Evolutionary conservation across 805 yeast genomes (phyloP).

Genomic region (Metschnikowia bowlesiae): DNA sequence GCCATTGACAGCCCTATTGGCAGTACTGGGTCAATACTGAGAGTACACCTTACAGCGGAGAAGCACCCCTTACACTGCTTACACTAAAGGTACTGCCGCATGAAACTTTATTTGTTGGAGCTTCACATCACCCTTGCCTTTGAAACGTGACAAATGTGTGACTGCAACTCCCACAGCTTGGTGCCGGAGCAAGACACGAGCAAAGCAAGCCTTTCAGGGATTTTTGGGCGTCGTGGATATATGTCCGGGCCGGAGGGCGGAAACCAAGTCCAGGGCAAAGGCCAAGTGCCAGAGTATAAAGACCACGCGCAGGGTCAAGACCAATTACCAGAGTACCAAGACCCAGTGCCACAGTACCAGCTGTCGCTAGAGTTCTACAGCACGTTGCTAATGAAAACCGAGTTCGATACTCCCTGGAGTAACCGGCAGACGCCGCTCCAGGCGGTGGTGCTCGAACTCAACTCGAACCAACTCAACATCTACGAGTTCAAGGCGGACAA

Average conservation of each 20-base stretch:
- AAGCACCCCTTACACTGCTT: too few relatives aligned
- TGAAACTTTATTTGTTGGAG: too few relatives aligned
- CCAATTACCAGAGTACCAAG: slow-evolving; percentile 14
- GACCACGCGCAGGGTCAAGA: not conserved
- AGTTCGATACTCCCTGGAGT: slow-evolving; percentile 36
- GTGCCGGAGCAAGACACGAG: not conserved
- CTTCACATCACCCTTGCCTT: not conserved
- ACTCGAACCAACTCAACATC: slow-evolving; percentile 36
- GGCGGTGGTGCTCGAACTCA: slow-evolving; percentile 37
- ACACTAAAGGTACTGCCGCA: too few relatives aligned
- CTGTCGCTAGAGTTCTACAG: slow-evolving; percentile 34
- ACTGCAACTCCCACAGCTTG: not conserved
- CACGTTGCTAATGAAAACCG: slow-evolving; percentile 29
- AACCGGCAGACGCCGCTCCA: slow-evolving; percentile 26
- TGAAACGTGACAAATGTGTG: not conserved
- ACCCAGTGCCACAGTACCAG: slow-evolving; percentile 26
- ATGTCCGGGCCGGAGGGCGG: too few relatives aligned
- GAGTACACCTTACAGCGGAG: too few relatives aligned
- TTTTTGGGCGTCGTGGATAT: too few relatives aligned
- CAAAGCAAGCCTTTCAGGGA: too few relatives aligned
- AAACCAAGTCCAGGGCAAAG: too few relatives aligned
- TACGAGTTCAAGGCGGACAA: slow-evolving; percentile 24
- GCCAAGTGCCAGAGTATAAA: too few relatives aligned
- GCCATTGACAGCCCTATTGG: too few relatives aligned
- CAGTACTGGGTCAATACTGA: too few relatives aligned